A percentile compares a stretch with the other conserved stretches of the same genome.
Conservation (phyloP, 495 filamentous ascomycete genomes). For the Pyrenula massariospora region DNA sequence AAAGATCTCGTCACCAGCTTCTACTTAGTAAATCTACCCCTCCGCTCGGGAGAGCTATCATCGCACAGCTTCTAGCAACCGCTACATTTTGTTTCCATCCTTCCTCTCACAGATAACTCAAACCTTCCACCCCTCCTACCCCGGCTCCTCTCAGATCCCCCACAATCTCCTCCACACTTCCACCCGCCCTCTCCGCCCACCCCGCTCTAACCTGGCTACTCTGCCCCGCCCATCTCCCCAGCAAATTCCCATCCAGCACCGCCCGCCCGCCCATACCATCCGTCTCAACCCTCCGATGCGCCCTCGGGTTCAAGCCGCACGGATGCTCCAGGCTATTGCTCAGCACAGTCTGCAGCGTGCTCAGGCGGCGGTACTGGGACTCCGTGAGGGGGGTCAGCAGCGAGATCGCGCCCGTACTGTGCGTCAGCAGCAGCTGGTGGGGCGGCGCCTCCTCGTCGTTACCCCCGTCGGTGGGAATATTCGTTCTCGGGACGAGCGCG, state of each 20-base stretch:
- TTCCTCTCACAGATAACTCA: conserved; percentile 35
- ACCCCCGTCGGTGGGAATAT: conserved; percentile 6
- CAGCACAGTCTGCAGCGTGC: conserved; percentile 70
- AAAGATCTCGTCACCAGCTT: too few species aligned
- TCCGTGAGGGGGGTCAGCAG: conserved; percentile 71
- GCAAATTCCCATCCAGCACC: conserved; percentile 49
- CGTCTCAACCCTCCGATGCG: conserved; percentile 48
- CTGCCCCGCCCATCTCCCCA: conserved; percentile 58
- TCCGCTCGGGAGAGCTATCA: too few species aligned
- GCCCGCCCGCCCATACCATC: conserved; percentile 40
- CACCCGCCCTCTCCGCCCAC: conserved; percentile 53
- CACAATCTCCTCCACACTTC: conserved; percentile 42
- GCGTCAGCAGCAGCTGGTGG: conserved; percentile 57
- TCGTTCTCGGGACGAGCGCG: background rate
- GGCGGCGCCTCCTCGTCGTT: conserved; percentile 6
- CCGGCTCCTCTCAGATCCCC: conserved; percentile 46
- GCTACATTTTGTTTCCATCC: too few species aligned
- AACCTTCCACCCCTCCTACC: conserved; percentile 36
- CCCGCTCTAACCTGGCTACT: conserved; percentile 55
- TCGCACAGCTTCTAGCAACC: too few species aligned
- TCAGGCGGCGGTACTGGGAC: conserved; percentile 69
- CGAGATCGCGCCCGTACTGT: conserved; percentile 60
- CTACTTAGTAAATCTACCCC: too few species aligned
- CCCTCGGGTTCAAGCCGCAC: conserved; percentile 71
- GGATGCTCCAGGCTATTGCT: conserved; percentile 61